Conservation (phyloP, 2,329 filamentous ascomycete species). For the Neurospora sp. region DNA sequence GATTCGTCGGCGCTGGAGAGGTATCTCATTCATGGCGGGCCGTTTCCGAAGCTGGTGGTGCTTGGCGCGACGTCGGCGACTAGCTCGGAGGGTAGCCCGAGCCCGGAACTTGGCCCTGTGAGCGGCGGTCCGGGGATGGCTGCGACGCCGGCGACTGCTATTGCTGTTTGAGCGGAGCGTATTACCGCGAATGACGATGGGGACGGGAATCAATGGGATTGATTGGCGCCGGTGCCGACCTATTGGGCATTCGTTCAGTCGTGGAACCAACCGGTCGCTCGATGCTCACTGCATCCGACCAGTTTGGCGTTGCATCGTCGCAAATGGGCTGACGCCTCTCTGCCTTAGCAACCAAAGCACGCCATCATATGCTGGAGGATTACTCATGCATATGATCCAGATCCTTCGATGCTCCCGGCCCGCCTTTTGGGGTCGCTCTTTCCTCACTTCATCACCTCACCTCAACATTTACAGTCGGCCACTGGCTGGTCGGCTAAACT, state of each 20-base stretch:
- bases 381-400: background rate
- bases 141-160: background rate
- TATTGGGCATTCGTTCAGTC: background rate
- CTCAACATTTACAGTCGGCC: background rate
- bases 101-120: background rate
- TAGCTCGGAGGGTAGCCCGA: background rate
- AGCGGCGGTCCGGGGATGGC: background rate
- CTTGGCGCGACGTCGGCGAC: background rate
- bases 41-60: slow-evolving; percentile 22
- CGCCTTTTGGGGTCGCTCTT: background rate
- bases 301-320: background rate
- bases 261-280: background rate
- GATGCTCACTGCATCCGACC: background rate
- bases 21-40: slow-evolving; percentile 29
- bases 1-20: slow-evolving; percentile 30
- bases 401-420: background rate
- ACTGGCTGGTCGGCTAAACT: background rate
- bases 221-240: background rate
- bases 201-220: background rate
- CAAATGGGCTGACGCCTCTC: background rate
- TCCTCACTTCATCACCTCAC: background rate
- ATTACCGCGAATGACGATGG: background rate
- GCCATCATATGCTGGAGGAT: background rate
- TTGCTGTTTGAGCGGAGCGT: background rate
- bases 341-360: background rate